These are phyloP conservation scores for Erythrophleum ivorense DNA, from an alignment of 331 rosid species.

Conservation along the genomic window DNA sequence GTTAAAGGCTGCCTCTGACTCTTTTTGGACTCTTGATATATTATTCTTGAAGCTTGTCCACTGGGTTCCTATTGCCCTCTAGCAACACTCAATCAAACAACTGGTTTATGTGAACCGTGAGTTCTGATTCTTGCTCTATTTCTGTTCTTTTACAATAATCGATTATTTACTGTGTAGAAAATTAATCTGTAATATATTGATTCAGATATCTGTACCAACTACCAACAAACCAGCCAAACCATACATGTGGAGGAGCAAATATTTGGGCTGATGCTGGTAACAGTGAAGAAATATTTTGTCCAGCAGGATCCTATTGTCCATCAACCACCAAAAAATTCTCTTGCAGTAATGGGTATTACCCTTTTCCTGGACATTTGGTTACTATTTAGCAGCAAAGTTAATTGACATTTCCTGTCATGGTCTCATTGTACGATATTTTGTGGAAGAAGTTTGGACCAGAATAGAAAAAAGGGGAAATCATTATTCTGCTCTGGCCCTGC, in stretches of 20 bases:
- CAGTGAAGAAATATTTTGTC: conserved; percentile 75
- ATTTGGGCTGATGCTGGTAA: conserved; percentile 83
- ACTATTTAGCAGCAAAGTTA: not conserved
- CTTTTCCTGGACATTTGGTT: conserved; percentile 19
- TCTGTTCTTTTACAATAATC: conserved; percentile 5
- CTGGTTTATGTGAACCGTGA: conserved; percentile 96
- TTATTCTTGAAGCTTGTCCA: conserved; percentile 80
- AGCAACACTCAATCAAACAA: conserved; percentile 70
- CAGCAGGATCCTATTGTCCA: conserved; percentile 94
- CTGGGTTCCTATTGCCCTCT: conserved; percentile 89
- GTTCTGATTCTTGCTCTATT: conserved; percentile 45
- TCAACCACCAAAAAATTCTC: conserved; percentile 58
- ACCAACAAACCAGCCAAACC: conserved; percentile 79
- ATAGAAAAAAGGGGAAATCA: not conserved
- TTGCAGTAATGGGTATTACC: conserved; percentile 83
- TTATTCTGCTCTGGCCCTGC: not conserved
- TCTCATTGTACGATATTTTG: not conserved
- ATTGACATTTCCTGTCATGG: not conserved
- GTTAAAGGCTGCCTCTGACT: conserved; percentile 42
- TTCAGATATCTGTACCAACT: conserved; percentile 87
- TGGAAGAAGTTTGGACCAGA: not conserved
- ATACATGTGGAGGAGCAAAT: conserved; percentile 99
- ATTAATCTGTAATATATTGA: conserved; percentile 28
- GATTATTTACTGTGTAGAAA: not conserved
- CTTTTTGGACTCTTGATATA: conserved; percentile 41